These are phyloP conservation scores for Tetratostichococcus sp. DNA, from an alignment of 139 green algal species.

Conservation along the genomic window DNA sequence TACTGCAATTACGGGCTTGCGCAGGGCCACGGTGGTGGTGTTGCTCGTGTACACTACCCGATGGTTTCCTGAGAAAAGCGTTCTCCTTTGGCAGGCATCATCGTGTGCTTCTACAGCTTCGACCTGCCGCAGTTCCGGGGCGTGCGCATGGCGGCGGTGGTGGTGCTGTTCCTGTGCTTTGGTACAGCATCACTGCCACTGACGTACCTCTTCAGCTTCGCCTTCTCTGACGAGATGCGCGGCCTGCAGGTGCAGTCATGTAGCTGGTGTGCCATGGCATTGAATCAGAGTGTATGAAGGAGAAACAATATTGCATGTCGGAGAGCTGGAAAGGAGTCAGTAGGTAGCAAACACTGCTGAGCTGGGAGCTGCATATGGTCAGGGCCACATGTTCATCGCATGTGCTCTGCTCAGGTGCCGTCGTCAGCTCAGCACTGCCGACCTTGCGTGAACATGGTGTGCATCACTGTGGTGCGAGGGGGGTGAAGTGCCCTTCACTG, in stretches of 20 bases:
- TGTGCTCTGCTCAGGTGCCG: no score
- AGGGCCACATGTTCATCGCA: no score
- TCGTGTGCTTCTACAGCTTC: slow-evolving; percentile 26
- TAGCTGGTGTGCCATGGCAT: not conserved
- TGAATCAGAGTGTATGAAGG: not conserved
- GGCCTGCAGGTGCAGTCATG: slow-evolving; percentile 26
- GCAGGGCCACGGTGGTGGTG: slow-evolving; percentile 36
- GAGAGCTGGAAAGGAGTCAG: no score
- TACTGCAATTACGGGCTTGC: slow-evolving; percentile 40
- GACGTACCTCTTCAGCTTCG: slow-evolving; percentile 59
- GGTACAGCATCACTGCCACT: slow-evolving; percentile 40
- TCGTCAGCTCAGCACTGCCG: no score
- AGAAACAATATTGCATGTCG: no score
- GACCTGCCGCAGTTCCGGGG: slow-evolving; percentile 44
- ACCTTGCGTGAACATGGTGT: no score
- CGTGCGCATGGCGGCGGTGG: slow-evolving; percentile 39
- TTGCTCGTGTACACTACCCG: slow-evolving; percentile 50
- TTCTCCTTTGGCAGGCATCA: slow-evolving; percentile 30
- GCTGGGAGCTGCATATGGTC: no score
- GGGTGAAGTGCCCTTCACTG: no score
- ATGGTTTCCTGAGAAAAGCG: no score
- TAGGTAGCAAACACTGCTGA: no score
- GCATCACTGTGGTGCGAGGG: no score
- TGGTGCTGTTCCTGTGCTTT: slow-evolving; percentile 45
- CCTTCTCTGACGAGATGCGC: slow-evolving; percentile 30